Evolutionary conservation across 2,329 filamentous ascomycete species (phyloP).

Genomic region (Domatiomyces catenatus): DNA sequence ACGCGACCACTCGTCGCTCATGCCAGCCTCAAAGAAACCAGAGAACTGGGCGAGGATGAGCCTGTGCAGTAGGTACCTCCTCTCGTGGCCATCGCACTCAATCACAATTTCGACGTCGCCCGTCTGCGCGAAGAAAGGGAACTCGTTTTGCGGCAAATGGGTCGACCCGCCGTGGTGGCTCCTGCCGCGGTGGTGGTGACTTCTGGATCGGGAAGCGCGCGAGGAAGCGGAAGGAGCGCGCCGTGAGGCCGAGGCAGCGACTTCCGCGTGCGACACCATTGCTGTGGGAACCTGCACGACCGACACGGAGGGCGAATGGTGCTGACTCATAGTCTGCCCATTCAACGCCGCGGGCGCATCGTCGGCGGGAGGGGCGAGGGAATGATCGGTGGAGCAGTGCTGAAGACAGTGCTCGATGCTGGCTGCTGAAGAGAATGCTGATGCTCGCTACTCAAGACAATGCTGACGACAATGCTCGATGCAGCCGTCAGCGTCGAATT

Average conservation of each 20-base stretch:
- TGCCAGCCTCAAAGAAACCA: slow-evolving; percentile 82
- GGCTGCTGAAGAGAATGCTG: too few species aligned
- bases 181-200: slow-evolving; percentile 54
- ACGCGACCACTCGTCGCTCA: slow-evolving; percentile 60
- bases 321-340: background rate
- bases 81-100: slow-evolving; percentile 53
- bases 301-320: background rate
- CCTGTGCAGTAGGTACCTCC: slow-evolving; percentile 72
- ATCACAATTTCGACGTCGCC: slow-evolving; percentile 88
- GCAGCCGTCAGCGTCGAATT: background rate
- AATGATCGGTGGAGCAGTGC: background rate
- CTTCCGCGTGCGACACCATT: slow-evolving; percentile 31
- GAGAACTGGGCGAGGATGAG: slow-evolving; percentile 81
- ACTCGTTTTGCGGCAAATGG: slow-evolving; percentile 69
- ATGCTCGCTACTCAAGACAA: background rate
- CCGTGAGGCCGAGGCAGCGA: slow-evolving; percentile 34
- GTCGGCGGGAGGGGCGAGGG: background rate
- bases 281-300: slow-evolving; percentile 2
- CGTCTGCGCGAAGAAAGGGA: slow-evolving; percentile 75
- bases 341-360: background rate
- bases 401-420: too few species aligned
- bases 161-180: slow-evolving; percentile 63
- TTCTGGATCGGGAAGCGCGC: slow-evolving; percentile 43
- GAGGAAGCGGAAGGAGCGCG: slow-evolving; percentile 50
- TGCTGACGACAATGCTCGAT: background rate